A percentile compares a stretch with the other conserved stretches of the same genome.
Evolutionary conservation across 345 rosid species (phyloP).

Genomic region (Sonneratia alba): DNA sequence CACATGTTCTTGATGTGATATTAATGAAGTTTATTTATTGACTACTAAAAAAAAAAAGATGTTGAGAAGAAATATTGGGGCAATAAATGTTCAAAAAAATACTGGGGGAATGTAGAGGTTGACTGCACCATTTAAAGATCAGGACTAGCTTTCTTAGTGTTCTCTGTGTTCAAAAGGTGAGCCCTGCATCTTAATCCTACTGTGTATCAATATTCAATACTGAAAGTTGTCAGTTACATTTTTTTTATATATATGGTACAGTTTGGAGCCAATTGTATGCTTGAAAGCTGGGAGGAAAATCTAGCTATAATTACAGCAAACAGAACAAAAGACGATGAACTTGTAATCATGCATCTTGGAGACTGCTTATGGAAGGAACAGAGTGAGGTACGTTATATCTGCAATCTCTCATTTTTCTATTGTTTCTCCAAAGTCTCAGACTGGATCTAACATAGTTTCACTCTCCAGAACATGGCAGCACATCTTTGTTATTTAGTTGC

Average conservation of each 20-base stretch:
- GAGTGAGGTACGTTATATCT: constrained; percentile 59
- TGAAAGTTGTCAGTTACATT: background rate
- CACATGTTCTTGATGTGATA: too few species aligned
- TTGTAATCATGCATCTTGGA: constrained; percentile 91
- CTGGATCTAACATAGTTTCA: constrained; percentile 2
- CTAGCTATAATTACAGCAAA: constrained; percentile 94
- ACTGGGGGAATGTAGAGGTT: background rate
- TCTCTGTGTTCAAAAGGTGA: background rate
- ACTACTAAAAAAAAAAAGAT: background rate
- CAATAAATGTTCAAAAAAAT: background rate
- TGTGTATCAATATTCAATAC: background rate
- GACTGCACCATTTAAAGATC: background rate
- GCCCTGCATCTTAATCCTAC: background rate
- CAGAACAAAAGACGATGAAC: constrained; percentile 92
- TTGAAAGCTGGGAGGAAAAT: constrained; percentile 97
- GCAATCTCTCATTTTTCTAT: background rate
- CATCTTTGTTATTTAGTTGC: constrained; percentile 78
- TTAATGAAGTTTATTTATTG: too few species aligned
- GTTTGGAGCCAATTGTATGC: constrained; percentile 71
- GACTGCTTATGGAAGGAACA: constrained; percentile 97
- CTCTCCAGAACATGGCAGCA: constrained; percentile 60
- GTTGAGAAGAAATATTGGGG: background rate
- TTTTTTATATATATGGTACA: constrained; percentile 15
- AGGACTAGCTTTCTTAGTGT: background rate
- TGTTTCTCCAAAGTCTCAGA: background rate